A percentile compares a stretch with the other conserved stretches of the same genome.
Conservation (phyloP, 495 filamentous ascomycete genomes). For the Tuber indicum region DNA sequence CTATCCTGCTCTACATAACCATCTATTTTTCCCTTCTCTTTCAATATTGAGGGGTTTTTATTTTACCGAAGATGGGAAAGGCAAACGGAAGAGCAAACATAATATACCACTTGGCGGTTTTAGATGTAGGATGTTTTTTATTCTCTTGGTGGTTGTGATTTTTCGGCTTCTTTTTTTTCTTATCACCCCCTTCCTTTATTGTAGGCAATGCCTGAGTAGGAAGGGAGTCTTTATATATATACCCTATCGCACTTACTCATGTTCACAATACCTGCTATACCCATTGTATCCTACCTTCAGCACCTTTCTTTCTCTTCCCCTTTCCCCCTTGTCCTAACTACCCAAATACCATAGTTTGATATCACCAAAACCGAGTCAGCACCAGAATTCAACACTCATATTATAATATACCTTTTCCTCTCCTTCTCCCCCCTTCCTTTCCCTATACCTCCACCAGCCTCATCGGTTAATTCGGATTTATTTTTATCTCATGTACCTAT, state of each 20-base stretch:
- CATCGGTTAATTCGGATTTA: background rate
- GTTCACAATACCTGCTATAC: background rate
- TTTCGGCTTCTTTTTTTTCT: background rate
- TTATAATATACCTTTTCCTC: background rate
- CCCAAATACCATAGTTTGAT: background rate
- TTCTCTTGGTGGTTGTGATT: background rate
- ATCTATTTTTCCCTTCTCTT: background rate
- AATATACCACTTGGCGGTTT: constrained; percentile 5
- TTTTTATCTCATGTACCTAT: background rate
- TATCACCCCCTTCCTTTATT: background rate
- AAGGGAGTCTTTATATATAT: background rate
- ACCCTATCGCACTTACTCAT: background rate
- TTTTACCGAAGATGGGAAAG: background rate
- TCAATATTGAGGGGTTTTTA: background rate
- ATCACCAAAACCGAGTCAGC: background rate
- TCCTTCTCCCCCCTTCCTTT: background rate
- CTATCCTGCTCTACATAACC: background rate
- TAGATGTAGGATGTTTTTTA: background rate
- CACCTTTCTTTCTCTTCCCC: background rate
- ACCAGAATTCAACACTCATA: background rate
- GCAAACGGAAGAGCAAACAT: background rate
- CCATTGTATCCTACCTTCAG: background rate
- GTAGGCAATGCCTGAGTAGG: background rate
- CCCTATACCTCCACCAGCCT: background rate
- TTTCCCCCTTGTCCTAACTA: background rate